phyloP scores from a whole-genome alignment of 1,284 basidiomycete genomes.

The Moesziomyces sp. region DNA sequence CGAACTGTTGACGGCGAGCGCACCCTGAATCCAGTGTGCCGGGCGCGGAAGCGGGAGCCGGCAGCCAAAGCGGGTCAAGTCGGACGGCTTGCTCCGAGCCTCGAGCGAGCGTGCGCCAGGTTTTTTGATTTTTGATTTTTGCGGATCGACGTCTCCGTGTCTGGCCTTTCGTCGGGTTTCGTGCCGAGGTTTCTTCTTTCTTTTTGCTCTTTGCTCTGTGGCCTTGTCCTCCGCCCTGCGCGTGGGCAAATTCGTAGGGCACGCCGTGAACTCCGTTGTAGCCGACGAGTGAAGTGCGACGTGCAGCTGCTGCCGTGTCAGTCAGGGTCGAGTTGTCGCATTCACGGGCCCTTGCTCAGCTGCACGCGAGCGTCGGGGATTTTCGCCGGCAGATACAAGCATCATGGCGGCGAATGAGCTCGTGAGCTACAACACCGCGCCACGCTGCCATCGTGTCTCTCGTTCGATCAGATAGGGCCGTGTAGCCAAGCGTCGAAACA shows the following conservation, averaged over 20 bases:
- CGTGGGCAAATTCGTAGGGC: neutral
- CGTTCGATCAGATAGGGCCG: neutral
- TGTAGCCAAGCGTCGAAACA: no score
- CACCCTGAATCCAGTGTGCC: no score
- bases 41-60: no score
- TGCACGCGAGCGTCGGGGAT: constrained; percentile 7
- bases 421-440: neutral
- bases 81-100: constrained; percentile 24
- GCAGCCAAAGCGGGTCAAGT: constrained; percentile 12
- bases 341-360: neutral
- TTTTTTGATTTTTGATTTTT: no score
- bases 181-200: no score
- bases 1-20: no score
- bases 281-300: constrained; percentile 6
- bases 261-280: constrained; percentile 35
- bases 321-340: neutral
- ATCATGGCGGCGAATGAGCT: neutral
- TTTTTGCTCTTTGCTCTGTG: no score
- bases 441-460: neutral
- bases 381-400: constrained; percentile 13
- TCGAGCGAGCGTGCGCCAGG: constrained; percentile 8
- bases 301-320: neutral
- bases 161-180: no score
- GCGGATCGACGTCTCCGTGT: neutral
- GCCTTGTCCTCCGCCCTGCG: no score